These are phyloP conservation scores for Coemansia aciculifera DNA, from an alignment of 192 early-diverging fungal genomes.

Conservation along the genomic window DNA sequence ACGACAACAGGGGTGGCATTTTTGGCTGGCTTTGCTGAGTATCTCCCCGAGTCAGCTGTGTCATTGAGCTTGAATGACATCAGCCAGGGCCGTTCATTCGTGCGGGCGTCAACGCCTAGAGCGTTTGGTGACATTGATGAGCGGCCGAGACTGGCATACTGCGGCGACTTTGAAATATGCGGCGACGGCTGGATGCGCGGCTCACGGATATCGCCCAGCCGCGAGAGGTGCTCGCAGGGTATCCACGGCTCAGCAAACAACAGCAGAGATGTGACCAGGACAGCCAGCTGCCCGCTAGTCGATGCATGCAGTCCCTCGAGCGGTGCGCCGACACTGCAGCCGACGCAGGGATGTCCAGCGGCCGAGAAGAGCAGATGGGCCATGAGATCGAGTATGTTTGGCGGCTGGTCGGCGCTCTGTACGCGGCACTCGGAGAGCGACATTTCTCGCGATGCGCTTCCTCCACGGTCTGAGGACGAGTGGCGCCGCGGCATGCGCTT, in stretches of 20 bases:
- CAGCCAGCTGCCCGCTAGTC: slow-evolving; percentile 44
- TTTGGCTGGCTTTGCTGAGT: slow-evolving; percentile 16
- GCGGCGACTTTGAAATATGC: slow-evolving; percentile 15
- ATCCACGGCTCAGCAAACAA: slow-evolving; percentile 52
- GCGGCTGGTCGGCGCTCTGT: slow-evolving; percentile 13
- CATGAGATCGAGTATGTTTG: slow-evolving; percentile 39
- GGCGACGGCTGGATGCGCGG: slow-evolving; percentile 15
- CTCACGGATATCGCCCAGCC: slow-evolving; percentile 49
- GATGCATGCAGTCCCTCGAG: slow-evolving; percentile 37
- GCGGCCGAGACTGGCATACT: slow-evolving; percentile 1
- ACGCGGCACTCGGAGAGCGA: slow-evolving; percentile 28
- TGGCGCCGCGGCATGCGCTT: slow-evolving; percentile 49
- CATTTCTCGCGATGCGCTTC: slow-evolving; percentile 19
- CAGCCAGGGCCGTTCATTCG: slow-evolving; percentile 41
- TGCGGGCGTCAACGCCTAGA: slow-evolving; percentile 7
- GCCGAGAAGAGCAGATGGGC: slow-evolving; percentile 38
- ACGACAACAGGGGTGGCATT: neutral
- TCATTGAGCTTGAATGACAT: slow-evolving; percentile 47
- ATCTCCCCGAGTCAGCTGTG: slow-evolving; percentile 28
- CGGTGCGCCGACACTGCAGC: slow-evolving; percentile 38
- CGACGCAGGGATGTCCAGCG: slow-evolving; percentile 33
- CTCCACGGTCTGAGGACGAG: slow-evolving; percentile 15
- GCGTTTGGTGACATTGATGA: neutral
- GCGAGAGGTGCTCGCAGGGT: slow-evolving; percentile 39
- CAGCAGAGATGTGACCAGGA: slow-evolving; percentile 29